Evolutionary conservation across 208 protist genomes (phyloP).

Genomic region (Leishmania aethiopica): DNA sequence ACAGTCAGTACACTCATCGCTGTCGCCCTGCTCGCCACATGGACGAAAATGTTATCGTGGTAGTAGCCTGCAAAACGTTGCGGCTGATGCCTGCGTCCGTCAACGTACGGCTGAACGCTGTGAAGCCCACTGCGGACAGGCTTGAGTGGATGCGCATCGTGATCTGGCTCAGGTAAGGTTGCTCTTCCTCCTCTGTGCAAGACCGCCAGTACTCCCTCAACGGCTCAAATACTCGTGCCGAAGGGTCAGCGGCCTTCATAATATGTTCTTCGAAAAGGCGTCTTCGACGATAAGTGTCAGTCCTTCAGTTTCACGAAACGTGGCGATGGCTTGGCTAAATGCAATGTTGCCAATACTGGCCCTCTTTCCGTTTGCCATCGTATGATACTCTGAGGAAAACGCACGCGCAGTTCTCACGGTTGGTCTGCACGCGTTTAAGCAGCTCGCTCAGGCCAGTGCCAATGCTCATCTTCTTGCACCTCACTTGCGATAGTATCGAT

Average conservation of each 20-base stretch:
- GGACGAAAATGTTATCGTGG: slow-evolving; percentile 59
- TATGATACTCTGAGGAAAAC: slow-evolving; percentile 29
- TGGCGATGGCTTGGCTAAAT: slow-evolving; percentile 20
- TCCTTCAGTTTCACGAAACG: slow-evolving; percentile 33
- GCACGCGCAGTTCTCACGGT: slow-evolving; percentile 15
- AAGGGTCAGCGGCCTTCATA: not conserved
- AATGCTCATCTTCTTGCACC: slow-evolving; percentile 18
- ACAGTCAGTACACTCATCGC: slow-evolving; percentile 26
- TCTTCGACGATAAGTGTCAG: slow-evolving; percentile 38
- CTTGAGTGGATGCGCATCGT: slow-evolving; percentile 59
- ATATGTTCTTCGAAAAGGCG: slow-evolving; percentile 19
- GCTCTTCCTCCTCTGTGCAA: slow-evolving; percentile 12
- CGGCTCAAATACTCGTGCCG: not conserved
- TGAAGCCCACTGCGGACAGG: slow-evolving; percentile 48
- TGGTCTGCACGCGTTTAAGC: slow-evolving; percentile 32
- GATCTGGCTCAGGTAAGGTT: slow-evolving; percentile 40
- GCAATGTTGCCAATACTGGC: slow-evolving; percentile 11
- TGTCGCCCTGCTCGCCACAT: slow-evolving; percentile 4
- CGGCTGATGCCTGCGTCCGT: slow-evolving; percentile 47
- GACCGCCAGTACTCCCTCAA: slow-evolving; percentile 14
- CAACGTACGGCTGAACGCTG: slow-evolving; percentile 41
- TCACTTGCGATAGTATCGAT: not conserved
- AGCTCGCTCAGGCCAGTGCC: slow-evolving; percentile 25
- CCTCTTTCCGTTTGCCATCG: slow-evolving; percentile 13
- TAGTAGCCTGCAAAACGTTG: slow-evolving; percentile 51